Percentiles rank a stretch among this genome's conserved stretches.
These are phyloP conservation scores for Pholiota conissans DNA, from an alignment of 768 basidiomycete species.

Conservation along the genomic window DNA sequence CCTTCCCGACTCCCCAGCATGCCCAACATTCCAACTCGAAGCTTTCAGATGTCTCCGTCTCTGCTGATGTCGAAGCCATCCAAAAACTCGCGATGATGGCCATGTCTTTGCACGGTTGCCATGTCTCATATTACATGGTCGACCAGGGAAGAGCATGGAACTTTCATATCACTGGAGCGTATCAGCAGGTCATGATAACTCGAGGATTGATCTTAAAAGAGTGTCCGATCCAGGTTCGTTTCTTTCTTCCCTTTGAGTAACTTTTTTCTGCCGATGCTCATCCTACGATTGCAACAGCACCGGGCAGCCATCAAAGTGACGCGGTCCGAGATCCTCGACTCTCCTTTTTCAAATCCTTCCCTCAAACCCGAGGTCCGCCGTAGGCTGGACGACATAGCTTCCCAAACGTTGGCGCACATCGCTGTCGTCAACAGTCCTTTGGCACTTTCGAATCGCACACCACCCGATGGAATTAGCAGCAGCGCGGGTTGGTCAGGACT, in stretches of 20 bases:
- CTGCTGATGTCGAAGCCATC: conserved; percentile 70
- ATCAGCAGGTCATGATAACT: conserved; percentile 91
- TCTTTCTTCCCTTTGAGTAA: conserved; percentile 13
- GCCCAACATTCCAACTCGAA: conserved; percentile 36
- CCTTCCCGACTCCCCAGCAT: conserved; percentile 37
- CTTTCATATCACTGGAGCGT: conserved; percentile 87
- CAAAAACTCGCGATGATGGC: conserved; percentile 78
- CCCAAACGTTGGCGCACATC: conserved; percentile 90
- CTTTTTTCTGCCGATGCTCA: conserved; percentile 17
- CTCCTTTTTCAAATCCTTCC: conserved; percentile 71
- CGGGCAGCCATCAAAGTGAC: conserved; percentile 87
- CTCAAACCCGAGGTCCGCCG: conserved; percentile 82
- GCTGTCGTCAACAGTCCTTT: conserved; percentile 88
- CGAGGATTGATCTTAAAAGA: conserved; percentile 89
- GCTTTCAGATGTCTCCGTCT: conserved; percentile 36
- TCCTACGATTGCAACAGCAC: conserved; percentile 46
- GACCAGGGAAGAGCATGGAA: conserved; percentile 81
- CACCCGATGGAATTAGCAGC: conserved; percentile 75
- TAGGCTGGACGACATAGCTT: conserved; percentile 91
- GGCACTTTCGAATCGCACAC: conserved; percentile 70
- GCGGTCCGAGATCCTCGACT: conserved; percentile 91
- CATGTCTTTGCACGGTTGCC: conserved; percentile 79
- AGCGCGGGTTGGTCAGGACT: conserved; percentile 86
- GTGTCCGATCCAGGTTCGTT: conserved; percentile 76
- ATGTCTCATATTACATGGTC: conserved; percentile 75